Conservation (phyloP, 306 rosid genomes). For the Glycine latifolia region DNA sequence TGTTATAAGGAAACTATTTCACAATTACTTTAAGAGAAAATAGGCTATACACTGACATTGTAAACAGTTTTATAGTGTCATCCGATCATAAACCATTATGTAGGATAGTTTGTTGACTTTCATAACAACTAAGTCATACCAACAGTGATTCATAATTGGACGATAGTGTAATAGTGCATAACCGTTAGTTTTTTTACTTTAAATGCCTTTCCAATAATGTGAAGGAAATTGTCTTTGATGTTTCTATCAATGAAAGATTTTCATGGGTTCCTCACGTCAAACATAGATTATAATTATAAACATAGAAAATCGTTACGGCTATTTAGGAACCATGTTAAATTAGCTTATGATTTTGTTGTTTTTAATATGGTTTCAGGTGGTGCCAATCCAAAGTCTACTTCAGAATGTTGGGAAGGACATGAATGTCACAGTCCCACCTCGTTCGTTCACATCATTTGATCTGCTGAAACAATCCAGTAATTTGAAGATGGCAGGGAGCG, state of each 20-base stretch:
- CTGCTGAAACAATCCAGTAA: constrained; percentile 58
- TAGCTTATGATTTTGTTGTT: constrained; percentile 25
- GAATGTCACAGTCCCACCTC: constrained; percentile 54
- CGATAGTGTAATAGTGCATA: too few relatives aligned
- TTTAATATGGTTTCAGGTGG: constrained; percentile 60
- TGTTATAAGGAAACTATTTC: constrained; percentile 5
- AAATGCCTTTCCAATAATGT: not conserved
- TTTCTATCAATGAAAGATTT: not conserved
- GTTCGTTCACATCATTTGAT: constrained; percentile 79
- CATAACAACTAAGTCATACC: too few relatives aligned
- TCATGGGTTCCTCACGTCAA: not conserved
- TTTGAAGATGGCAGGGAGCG: constrained; percentile 54
- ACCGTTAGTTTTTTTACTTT: not conserved
- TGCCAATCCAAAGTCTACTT: constrained; percentile 54
- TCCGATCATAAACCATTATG: too few relatives aligned
- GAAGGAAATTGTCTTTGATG: not conserved
- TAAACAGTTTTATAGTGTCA: too few relatives aligned
- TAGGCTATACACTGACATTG: too few relatives aligned
- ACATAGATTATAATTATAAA: not conserved
- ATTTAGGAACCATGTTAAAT: not conserved
- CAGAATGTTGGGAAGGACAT: constrained; percentile 61
- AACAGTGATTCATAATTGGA: too few relatives aligned
- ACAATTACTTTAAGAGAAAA: not conserved
- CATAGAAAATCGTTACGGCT: constrained; percentile 13
- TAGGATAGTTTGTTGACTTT: too few relatives aligned